Base-by-base conservation (phyloP, 139 green algal species). In the Pleodorina starrii region DNA sequence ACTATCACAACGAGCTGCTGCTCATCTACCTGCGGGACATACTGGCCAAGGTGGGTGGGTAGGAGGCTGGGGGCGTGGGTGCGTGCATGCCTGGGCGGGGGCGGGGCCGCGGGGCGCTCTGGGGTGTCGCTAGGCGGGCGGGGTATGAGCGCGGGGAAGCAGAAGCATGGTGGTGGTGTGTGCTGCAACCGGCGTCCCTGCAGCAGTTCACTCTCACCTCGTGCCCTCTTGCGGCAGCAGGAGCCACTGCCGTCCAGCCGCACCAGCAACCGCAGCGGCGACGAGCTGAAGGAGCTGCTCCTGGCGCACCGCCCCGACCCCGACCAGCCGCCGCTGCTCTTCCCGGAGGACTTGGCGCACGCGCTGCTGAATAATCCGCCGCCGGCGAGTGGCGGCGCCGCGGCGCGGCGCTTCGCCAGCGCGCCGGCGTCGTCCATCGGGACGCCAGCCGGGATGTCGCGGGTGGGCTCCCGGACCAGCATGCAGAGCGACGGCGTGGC, bases 1-100 rank as follows among this genome's bases (percentile, higher is more conserved):
- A 94, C 5, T 96, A 94, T 86, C 91, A 97, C 89, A 93, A 92
- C 27, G 93, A 97, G 84, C 93, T 98, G 77, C 94, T 96, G 74
- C 90, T 94, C 21, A 94, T 98, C 54, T 98, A 98, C 91, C 82
- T 98, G 75, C 88, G 93, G 42, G 82, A 90, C 38, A 77, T 92
- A 0, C 81, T 96, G 50, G 71, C 93, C 17, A 88, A 88, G 68
- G 81, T 57, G 77, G 9, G 50, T 48, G 42, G 66, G n/a, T 10
- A 4, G 66, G 66, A 6, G 66, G 66, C 29, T 9, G 5, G 66
- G n/a, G 66, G 9, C n/a, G n/a, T n/a, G n/a, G n/a, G n/a, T n/a
- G n/a, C n/a, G n/a, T n/a, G n/a, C n/a, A n/a, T n/a, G n/a, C n/a
- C n/a, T n/a, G n/a, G n/a, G n/a, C n/a, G n/a, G n/a, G n/a, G n/a